Conservation (phyloP, 495 filamentous ascomycete genomes). For the Talaromyces trachyspermus region DNA sequence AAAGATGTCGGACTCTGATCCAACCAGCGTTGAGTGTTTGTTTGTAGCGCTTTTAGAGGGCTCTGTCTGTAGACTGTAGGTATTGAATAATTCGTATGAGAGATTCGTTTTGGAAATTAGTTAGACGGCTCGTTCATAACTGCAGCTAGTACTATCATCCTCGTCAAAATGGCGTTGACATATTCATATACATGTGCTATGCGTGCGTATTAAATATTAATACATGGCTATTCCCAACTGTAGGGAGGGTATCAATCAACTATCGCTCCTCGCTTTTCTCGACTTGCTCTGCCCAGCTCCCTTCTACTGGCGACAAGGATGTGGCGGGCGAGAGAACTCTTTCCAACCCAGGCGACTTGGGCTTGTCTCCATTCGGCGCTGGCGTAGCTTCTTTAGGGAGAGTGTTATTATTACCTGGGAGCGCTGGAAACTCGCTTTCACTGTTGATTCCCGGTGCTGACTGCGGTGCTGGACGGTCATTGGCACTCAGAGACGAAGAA, state of each 20-base stretch:
- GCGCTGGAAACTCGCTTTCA: constrained; percentile 36
- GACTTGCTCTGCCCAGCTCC: constrained; percentile 27
- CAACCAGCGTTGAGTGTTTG: neutral
- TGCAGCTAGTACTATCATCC: no score
- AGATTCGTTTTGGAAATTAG: no score
- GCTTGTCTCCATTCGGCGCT: neutral
- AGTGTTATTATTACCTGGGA: constrained; percentile 25
- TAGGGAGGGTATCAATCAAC: constrained; percentile 1
- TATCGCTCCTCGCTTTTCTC: constrained; percentile 9
- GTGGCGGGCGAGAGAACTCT: constrained; percentile 7
- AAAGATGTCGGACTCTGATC: neutral
- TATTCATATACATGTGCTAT: no score
- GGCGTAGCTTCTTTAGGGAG: constrained; percentile 17
- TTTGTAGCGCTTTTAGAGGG: neutral
- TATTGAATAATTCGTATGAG: no score
- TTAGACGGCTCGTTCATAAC: no score
- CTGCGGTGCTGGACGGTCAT: constrained; percentile 13
- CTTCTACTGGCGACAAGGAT: constrained; percentile 17
- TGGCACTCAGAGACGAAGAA: neutral
- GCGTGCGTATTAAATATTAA: neutral
- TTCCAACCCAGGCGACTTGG: neutral
- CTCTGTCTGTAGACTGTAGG: neutral
- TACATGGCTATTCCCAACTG: neutral
- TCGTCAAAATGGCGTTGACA: no score
- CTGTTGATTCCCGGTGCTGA: constrained; percentile 21